Base-by-base conservation (phyloP, 148 eudicot species). In the Fagopyrum esculentum region DNA sequence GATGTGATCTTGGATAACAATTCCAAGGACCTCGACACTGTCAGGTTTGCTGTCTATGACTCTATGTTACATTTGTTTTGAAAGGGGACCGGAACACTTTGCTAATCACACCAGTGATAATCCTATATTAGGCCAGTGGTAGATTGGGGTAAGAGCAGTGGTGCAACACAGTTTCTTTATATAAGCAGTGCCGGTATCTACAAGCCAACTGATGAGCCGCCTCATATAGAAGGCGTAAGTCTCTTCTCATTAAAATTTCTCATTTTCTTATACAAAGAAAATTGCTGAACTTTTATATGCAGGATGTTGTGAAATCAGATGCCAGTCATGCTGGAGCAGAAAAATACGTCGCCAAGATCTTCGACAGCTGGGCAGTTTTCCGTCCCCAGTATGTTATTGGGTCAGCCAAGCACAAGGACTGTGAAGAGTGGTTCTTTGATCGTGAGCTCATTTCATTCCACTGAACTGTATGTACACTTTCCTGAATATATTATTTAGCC, bases 351-450 rank as follows among this genome's bases (percentile, higher is more conserved):
- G 81, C 97, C 35, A 85, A 87, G 74, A 77, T 52, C 44, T 91
- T 91, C 73, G 79, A 75, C 50, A 87, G 81, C 57, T 91, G 98
- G 98, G 91, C 93, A 40, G 26, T 69, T 6, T 93, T 93, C 81
- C 95, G 98, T 7, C 98, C 98, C 46, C 98, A 93, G 49, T 93
- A 93, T 82, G 91, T 93, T 97, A 85, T 86, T 50, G 98, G 97
- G 57, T 91, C 95, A 17, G 98, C 97, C 74, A 93, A 93, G 86
- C 91, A 93, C 83, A 93, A 93, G 80, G 98, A 93, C 61, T 93
- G 98, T 66, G 98, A 93, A 82, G 98, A 93, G 87, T 93, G 98
- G 98, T 93, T 93, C 81, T 91, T 93, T 76, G 98, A 93, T 74
- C 83, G 98, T 93, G 86, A 83, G 97, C 76, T 51, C 40, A 43